Evolutionary conservation across 2,329 filamentous ascomycete species (phyloP).

Genomic region (Drechslerella coelobrocha): DNA sequence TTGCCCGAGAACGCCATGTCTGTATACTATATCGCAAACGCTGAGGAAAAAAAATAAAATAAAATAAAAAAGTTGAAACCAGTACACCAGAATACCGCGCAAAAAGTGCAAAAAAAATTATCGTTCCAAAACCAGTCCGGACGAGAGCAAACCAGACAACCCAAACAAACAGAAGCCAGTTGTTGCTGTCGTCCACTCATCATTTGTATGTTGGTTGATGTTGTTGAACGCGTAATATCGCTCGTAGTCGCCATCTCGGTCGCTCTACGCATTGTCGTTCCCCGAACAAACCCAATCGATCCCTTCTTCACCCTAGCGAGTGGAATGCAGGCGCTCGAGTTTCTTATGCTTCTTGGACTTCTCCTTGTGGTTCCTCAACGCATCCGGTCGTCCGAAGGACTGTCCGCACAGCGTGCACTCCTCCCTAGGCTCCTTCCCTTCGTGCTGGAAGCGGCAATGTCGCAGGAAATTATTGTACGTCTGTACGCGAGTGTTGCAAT

Average conservation of each 20-base stretch:
- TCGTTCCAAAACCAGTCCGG: slow-evolving; percentile 5
- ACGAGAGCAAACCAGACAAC: not conserved
- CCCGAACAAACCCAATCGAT: too few relatives aligned
- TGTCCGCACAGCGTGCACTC: slow-evolving; percentile 47
- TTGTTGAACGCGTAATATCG: not conserved
- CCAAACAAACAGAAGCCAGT: not conserved
- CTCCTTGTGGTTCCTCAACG: slow-evolving; percentile 49
- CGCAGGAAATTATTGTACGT: slow-evolving; percentile 49
- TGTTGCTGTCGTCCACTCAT: not conserved
- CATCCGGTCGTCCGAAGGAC: slow-evolving; percentile 44
- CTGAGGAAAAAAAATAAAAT: not conserved
- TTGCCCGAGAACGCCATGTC: not conserved
- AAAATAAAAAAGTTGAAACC: not conserved
- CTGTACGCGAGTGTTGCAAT: slow-evolving; percentile 43
- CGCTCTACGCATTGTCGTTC: too few relatives aligned
- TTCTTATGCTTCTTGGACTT: slow-evolving; percentile 50
- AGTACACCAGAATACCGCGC: not conserved
- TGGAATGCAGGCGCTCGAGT: slow-evolving; percentile 34
- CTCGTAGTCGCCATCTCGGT: not conserved
- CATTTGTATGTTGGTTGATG: not conserved
- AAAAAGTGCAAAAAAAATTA: not conserved
- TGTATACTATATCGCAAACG: not conserved
- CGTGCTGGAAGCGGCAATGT: slow-evolving; percentile 48
- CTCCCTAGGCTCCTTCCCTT: slow-evolving; percentile 44
- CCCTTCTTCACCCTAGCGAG: slow-evolving; percentile 16